These are phyloP conservation scores for Candida ortonii DNA, from an alignment of 805 yeast species.

Conservation along the genomic window DNA sequence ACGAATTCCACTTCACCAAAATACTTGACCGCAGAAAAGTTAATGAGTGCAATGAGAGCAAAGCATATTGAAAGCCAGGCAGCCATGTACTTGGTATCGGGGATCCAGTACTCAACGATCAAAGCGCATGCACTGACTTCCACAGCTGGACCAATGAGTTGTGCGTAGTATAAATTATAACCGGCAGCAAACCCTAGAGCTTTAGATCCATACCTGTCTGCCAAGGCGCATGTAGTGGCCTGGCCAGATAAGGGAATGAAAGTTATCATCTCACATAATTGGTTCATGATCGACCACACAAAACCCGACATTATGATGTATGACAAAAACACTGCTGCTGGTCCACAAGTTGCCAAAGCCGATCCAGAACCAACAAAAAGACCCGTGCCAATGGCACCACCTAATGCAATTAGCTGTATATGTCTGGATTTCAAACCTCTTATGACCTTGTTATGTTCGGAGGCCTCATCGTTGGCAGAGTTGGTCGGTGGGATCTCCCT, in stretches of 20 bases:
- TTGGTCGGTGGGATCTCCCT: too few relatives aligned
- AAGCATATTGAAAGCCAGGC: constrained; percentile 58
- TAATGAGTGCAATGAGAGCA: constrained; percentile 46
- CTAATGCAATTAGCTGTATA: constrained; percentile 77
- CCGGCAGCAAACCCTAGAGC: too few relatives aligned
- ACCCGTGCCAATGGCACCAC: constrained; percentile 84
- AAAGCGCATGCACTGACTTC: constrained; percentile 56
- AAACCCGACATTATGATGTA: constrained; percentile 59
- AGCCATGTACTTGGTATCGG: constrained; percentile 43
- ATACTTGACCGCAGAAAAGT: constrained; percentile 61
- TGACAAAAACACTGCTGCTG: constrained; percentile 63
- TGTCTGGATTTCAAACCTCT: constrained; percentile 67
- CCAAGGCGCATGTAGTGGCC: too few relatives aligned
- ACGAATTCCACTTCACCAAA: constrained; percentile 69
- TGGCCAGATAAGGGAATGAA: constrained; percentile 61
- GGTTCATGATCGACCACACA: constrained; percentile 59
- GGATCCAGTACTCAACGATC: constrained; percentile 49
- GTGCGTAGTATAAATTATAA: constrained; percentile 55
- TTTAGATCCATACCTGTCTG: too few relatives aligned
- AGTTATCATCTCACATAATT: constrained; percentile 66
- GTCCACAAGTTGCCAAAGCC: constrained; percentile 64
- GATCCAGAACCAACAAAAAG: constrained; percentile 72
- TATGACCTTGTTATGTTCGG: too few relatives aligned
- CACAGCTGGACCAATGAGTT: constrained; percentile 56
- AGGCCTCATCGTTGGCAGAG: too few relatives aligned